A percentile compares a stretch with the other conserved stretches of the same genome.
These are phyloP conservation scores for Mycena sp. DNA, from an alignment of 1,284 basidiomycete species.

Conservation along the genomic window DNA sequence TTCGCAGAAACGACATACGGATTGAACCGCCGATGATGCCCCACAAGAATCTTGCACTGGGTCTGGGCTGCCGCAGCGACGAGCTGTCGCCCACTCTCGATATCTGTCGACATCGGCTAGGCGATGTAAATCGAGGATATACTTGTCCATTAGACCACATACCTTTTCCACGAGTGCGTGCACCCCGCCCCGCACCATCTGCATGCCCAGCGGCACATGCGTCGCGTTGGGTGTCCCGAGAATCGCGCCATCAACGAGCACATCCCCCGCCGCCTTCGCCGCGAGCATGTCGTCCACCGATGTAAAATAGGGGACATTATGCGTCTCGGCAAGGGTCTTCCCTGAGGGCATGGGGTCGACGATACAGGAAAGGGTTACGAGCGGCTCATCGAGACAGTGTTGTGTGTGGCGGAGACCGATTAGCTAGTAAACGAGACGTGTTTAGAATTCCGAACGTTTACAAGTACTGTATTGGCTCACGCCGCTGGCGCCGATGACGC, in stretches of 20 bases:
- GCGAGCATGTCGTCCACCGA: neutral
- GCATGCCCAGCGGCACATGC: conserved; percentile 21
- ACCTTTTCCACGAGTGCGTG: conserved; percentile 22
- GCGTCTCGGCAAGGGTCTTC: neutral
- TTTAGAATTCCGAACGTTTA: too few relatives aligned
- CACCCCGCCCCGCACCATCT: conserved; percentile 21
- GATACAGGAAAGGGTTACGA: conserved; percentile 8
- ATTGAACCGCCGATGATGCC: conserved; percentile 27
- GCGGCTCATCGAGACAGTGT: neutral
- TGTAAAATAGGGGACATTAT: conserved; percentile 11
- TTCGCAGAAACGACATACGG: conserved; percentile 19
- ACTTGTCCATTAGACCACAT: too few relatives aligned
- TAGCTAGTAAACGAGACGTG: too few relatives aligned
- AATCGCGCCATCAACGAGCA: conserved; percentile 17
- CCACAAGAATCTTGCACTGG: conserved; percentile 11
- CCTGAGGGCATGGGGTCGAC: conserved; percentile 17
- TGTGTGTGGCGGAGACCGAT: neutral
- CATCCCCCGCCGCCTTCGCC: neutral
- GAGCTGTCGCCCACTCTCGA: neutral
- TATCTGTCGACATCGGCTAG: conserved; percentile 14
- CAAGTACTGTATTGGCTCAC: too few relatives aligned
- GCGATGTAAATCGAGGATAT: too few relatives aligned
- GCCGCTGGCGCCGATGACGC: too few relatives aligned
- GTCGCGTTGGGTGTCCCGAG: conserved; percentile 20
- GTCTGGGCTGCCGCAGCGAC: conserved; percentile 1